Percentiles rank a stretch among this genome's conserved stretches.
These are phyloP conservation scores for Endocalyx cinctus DNA, from an alignment of 2,329 filamentous ascomycete species.

Conservation along the genomic window DNA sequence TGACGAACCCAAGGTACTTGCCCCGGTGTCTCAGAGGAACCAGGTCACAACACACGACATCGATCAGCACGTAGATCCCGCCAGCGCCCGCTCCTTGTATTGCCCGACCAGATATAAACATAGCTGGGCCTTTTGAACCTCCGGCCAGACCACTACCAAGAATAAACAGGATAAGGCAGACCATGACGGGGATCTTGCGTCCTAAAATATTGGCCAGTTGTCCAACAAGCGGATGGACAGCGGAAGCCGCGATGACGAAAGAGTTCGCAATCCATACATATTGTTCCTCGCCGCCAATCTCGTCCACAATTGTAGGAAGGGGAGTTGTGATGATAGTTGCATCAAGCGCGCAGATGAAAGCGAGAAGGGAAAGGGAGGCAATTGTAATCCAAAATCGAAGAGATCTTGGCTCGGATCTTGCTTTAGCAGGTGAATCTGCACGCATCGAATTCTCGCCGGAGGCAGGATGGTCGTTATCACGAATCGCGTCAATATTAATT, in stretches of 20 bases:
- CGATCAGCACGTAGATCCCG: constrained; percentile 30
- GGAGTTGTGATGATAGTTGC: constrained; percentile 11
- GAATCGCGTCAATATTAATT: no score
- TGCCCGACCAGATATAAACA: constrained; percentile 35
- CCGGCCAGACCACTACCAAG: constrained; percentile 43
- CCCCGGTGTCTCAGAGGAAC: constrained; percentile 40
- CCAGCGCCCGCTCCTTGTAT: constrained; percentile 38
- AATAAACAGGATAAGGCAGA: constrained; percentile 34
- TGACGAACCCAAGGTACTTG: constrained; percentile 30
- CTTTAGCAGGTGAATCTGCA: no score
- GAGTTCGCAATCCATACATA: constrained; percentile 14
- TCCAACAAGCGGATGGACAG: constrained; percentile 38
- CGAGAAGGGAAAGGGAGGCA: constrained; percentile 2
- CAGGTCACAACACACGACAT: constrained; percentile 44
- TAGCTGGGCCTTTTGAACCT: constrained; percentile 28
- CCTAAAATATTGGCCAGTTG: constrained; percentile 44
- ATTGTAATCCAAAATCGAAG: constrained; percentile 3
- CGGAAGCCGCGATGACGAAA: constrained; percentile 20
- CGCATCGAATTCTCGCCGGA: no score
- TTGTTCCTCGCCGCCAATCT: constrained; percentile 7
- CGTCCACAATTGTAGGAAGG: constrained; percentile 8
- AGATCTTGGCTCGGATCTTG: no score
- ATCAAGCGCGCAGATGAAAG: constrained; percentile 5
- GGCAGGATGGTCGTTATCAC: no score
- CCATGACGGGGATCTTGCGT: constrained; percentile 30